A percentile compares a stretch with the other conserved stretches of the same genome.
phyloP scores from a whole-genome alignment of 495 filamentous ascomycete genomes.

The Penicillium cosmopolitanum region DNA sequence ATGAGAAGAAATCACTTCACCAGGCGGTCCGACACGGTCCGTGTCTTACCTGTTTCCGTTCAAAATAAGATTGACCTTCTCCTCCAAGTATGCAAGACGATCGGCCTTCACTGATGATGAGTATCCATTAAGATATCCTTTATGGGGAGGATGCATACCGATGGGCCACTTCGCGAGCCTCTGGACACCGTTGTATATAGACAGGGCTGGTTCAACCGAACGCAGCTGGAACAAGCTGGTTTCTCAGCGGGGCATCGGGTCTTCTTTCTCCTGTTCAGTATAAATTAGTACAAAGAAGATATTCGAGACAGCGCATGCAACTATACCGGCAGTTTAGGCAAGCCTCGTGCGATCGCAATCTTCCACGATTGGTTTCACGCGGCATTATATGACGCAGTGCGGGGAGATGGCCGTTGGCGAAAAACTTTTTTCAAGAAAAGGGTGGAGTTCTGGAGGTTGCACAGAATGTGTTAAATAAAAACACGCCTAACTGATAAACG shows the following conservation, averaged over 20 bases:
- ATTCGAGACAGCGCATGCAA: not conserved
- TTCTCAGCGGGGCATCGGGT: slow-evolving; percentile 52
- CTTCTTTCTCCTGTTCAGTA: slow-evolving; percentile 44
- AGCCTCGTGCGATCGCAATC: slow-evolving; percentile 50
- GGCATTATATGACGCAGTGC: slow-evolving; percentile 31
- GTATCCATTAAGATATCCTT: not conserved
- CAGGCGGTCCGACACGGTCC: not conserved
- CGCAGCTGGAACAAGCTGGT: slow-evolving; percentile 49
- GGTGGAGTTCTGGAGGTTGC: not conserved
- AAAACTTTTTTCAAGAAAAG: not conserved
- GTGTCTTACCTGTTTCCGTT: slow-evolving; percentile 36
- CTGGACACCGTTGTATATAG: slow-evolving; percentile 38
- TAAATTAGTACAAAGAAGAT: not conserved
- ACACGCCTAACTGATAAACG: not conserved
- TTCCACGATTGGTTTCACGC: slow-evolving; percentile 40
- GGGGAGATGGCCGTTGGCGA: not conserved
- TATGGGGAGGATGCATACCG: slow-evolving; percentile 26
- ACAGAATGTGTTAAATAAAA: not conserved
- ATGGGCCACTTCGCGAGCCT: slow-evolving; percentile 34
- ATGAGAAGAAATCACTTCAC: slow-evolving; percentile 4
- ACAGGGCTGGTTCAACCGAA: slow-evolving; percentile 47
- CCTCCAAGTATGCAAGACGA: slow-evolving; percentile 48
- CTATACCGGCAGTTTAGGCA: slow-evolving; percentile 49
- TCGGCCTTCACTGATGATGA: slow-evolving; percentile 36
- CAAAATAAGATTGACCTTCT: slow-evolving; percentile 51